Conservation (phyloP, 768 basidiomycete species). For the Hypholoma sublateritium region DNA sequence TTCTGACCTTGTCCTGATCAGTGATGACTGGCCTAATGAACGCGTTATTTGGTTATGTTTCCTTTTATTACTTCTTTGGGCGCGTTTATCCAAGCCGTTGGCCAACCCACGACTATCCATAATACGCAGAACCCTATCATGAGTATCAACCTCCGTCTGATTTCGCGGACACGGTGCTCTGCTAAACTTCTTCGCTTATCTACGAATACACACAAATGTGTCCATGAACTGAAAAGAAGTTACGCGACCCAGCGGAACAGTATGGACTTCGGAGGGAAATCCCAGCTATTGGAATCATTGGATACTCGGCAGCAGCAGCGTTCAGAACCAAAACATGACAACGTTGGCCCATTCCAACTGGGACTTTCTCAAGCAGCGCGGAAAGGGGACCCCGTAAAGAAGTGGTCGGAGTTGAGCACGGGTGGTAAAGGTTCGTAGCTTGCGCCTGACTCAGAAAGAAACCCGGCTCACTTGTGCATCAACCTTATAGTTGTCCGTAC, state of each 20-base stretch:
- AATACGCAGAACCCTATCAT: slow-evolving; percentile 11
- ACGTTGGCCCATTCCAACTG: slow-evolving; percentile 77
- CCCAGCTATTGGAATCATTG: slow-evolving; percentile 61
- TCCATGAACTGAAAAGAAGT: slow-evolving; percentile 18
- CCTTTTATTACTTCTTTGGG: background rate
- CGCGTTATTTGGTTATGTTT: slow-evolving; percentile 26
- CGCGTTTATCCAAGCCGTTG: background rate
- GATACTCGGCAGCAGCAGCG: slow-evolving; percentile 59
- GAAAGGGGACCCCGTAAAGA: slow-evolving; percentile 57
- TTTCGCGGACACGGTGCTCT: slow-evolving; percentile 17
- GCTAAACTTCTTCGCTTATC: slow-evolving; percentile 2
- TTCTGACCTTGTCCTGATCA: too few species aligned
- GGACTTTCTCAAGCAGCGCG: slow-evolving; percentile 60
- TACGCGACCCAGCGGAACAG: slow-evolving; percentile 50
- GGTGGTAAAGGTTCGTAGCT: slow-evolving; percentile 67
- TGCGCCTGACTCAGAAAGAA: slow-evolving; percentile 1
- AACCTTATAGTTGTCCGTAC: slow-evolving; percentile 42
- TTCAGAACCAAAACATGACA: slow-evolving; percentile 46
- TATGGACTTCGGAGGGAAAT: slow-evolving; percentile 34
- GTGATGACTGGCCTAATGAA: too few species aligned
- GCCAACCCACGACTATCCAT: background rate
- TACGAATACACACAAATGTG: background rate
- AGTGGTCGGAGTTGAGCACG: slow-evolving; percentile 78
- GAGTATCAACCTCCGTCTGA: slow-evolving; percentile 21
- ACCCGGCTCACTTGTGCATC: background rate